Base-by-base conservation (phyloP, 2,329 filamentous ascomycete species). In the Phyllosticta capitalensis region DNA sequence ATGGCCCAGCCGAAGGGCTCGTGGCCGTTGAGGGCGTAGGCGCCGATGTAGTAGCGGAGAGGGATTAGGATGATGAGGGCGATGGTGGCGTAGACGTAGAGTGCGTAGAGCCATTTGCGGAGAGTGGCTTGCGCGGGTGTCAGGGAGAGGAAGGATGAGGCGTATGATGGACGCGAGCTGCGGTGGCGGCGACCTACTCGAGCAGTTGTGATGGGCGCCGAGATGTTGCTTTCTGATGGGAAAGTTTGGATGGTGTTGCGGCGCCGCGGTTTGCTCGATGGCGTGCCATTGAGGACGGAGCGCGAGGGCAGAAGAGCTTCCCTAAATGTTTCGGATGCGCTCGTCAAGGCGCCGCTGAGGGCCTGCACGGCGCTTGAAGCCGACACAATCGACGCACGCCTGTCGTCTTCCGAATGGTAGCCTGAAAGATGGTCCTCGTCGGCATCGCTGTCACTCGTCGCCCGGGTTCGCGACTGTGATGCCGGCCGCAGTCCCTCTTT, bases 1-100 rank as follows among this genome's bases (percentile, higher is more conserved):
- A 96, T 73, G 0, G 90, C 92, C 94, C 94, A 99, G 2, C 92
- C 90, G 52, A 99, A 83, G 0, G 94, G 91, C 66, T 99, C 94
- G 56, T 84, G 76, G 17, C 83, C 84, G 33, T 80, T 68, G 1
- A 99, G 78, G 14, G 90, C 91, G 63, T 82, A 78, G 51, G 75
- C 74, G 48, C 81, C 75, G 55, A 97, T 83, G 65, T 90, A 88
- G 2, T 78, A 77, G 58, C 91, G 83, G 26, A 97, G 81, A 0
- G 85, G 88, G 2, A 84, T 73, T 3, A 96, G 73, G 56, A 95
- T 83, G 30, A 90, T 82, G 0, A 76, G 67, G 9, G 86, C 56
- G 7, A 95, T 83, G 54, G 83, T 81, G 0, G 78, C 61, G 70
- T 96, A 96, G 19, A 91, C 84, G 67, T 89, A 94, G 0, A 76